Percentiles rank a stretch among this genome's conserved stretches.
Evolutionary conservation across 495 filamentous ascomycete genomes (phyloP).

Genomic region (Penicillium daleae): DNA sequence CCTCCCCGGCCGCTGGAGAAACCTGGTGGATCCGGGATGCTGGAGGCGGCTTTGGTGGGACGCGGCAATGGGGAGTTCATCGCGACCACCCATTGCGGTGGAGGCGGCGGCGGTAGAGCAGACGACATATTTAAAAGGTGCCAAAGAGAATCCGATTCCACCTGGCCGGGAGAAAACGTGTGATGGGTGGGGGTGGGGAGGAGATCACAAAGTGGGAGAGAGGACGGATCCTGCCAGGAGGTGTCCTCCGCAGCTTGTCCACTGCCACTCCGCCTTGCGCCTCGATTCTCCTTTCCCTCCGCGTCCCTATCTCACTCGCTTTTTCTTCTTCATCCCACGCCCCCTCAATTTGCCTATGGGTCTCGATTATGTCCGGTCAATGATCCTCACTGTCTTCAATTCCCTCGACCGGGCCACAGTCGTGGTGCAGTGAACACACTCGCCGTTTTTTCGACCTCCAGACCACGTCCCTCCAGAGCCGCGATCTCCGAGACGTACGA

Average conservation of each 20-base stretch:
- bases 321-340: slow-evolving; percentile 14
- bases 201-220: slow-evolving; percentile 21
- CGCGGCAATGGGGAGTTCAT: slow-evolving; percentile 68
- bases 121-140: slow-evolving; percentile 31
- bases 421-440: slow-evolving; percentile 26
- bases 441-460: slow-evolving; percentile 25
- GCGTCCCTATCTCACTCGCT: slow-evolving; percentile 18
- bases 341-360: slow-evolving; percentile 3
- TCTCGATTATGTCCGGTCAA: slow-evolving; percentile 24
- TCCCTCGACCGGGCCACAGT: slow-evolving; percentile 21
- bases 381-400: slow-evolving; percentile 22
- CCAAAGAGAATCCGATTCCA: slow-evolving; percentile 10
- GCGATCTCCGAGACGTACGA: slow-evolving; percentile 4
- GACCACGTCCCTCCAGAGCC: slow-evolving; percentile 15
- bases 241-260: slow-evolving; percentile 31
- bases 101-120: slow-evolving; percentile 52
- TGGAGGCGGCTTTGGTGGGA: slow-evolving; percentile 58
- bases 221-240: slow-evolving; percentile 17
- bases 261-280: slow-evolving; percentile 28
- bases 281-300: slow-evolving; percentile 27
- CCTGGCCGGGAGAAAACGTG: slow-evolving; percentile 9
- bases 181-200: slow-evolving; percentile 12
- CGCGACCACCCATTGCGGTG: slow-evolving; percentile 80
- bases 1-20: slow-evolving; percentile 62
- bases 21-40: slow-evolving; percentile 85